phyloP scores from a whole-genome alignment of 192 early-diverging fungal genomes.

The Mortierella hygrophila region DNA sequence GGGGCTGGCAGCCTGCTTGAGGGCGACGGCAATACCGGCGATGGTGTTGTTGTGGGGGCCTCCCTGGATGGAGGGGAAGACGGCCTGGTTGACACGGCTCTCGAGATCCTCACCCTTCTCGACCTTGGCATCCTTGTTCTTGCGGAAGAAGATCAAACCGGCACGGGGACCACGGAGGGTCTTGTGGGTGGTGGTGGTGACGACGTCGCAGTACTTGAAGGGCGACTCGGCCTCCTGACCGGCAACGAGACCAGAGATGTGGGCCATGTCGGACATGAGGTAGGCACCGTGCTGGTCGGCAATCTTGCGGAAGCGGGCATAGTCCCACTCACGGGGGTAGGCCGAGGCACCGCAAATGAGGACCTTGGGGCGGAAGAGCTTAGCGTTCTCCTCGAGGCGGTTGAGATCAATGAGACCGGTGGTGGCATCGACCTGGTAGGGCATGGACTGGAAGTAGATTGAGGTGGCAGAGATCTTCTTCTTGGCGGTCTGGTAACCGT shows the following conservation, averaged over 20 bases:
- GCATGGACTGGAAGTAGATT: conserved; percentile 99
- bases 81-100: conserved; percentile 96
- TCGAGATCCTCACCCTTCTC: conserved; percentile 93
- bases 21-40: conserved; percentile 95
- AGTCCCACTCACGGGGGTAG: conserved; percentile 99
- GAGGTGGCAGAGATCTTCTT: conserved; percentile 99
- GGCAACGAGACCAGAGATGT: conserved; percentile 97
- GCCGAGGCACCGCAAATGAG: conserved; percentile 99
- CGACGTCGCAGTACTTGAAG: conserved; percentile 98
- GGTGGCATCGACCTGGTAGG: conserved; percentile 92
- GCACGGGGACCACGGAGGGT: conserved; percentile 99
- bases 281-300: conserved; percentile 97
- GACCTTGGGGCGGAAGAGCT: conserved; percentile 97
- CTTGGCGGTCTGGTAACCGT: conserved; percentile 99
- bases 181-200: conserved; percentile 99
- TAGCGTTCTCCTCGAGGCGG: conserved; percentile 92
- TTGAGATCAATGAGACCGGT: conserved; percentile 97
- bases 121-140: conserved; percentile 66
- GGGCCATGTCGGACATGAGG: conserved; percentile 99
- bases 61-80: conserved; percentile 99
- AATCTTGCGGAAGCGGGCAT: conserved; percentile 94
- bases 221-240: conserved; percentile 91
- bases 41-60: conserved; percentile 99
- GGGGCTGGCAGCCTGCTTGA: conserved; percentile 96
- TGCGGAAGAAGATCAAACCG: conserved; percentile 98